Base-by-base conservation (phyloP, 352 stramenopile genomes). In the Hyaloperonospora brassicae region DNA sequence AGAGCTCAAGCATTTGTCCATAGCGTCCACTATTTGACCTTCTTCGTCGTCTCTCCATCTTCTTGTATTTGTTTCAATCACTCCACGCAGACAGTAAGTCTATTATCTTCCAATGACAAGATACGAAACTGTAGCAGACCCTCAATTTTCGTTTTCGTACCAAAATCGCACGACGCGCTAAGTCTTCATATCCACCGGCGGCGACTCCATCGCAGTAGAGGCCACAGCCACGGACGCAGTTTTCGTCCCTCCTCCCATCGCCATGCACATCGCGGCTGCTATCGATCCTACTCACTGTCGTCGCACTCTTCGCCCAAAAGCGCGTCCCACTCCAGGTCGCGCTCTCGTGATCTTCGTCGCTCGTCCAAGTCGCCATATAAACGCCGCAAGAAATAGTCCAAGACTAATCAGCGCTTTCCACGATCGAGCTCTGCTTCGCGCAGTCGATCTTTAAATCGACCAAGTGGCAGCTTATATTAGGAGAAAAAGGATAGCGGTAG, bases 241-340 rank as follows among this genome's bases (percentile, higher is more conserved):
- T 22, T 52, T 25, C 47, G 61, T 14, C 52, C 50, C 12, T 61
- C 64, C 9, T 66, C 54, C n/a, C 64, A 48, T 23, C 59, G 56
- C n/a, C 66, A 59, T 12, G 62, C 62, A 3, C 67, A 61, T n/a
- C 62, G 53, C 17, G 60, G 52, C 22, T 60, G 61, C 34, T 70
- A 61, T 23, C 59, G 59, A 14, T 72, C 61, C 2, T 57, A 61
- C 10, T 83, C 72, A 14, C 42, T 54, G 11, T 63, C 59, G 50
- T 75, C 64, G 27, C 23, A 11, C n/a, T 59, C 50, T 38, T 36
- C 38, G n/a, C 70, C 66, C 6, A 64, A 41, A 44, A 48, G 47
- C 23, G 48, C 53, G 44, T 72, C 71, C 2, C 61, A 64, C 35
- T 76, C 67, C 24, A 54, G 72, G 45, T 81, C 68, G 48, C 66